Base-by-base conservation (phyloP, 2,329 filamentous ascomycete species). In the Gliomastix tumulicola region DNA sequence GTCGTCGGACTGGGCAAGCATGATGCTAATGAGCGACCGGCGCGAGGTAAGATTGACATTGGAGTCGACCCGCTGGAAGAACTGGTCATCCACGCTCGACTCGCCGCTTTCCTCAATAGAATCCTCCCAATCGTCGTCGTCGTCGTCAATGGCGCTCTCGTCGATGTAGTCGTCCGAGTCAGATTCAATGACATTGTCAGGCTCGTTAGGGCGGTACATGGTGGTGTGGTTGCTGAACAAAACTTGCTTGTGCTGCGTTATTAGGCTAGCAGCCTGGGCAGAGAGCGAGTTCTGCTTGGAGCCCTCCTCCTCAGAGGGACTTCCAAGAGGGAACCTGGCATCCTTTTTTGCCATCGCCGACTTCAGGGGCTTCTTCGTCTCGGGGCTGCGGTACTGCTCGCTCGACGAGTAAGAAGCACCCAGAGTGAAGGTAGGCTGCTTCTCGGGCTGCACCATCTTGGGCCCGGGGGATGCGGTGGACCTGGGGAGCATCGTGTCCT, bases 41-140 rank as follows among this genome's bases (percentile, higher is more conserved):
- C 86, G 80, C 2, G 89, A 94, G 3, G 84, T 82, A 19, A 97
- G 70, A 52, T 95, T 87, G 7, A 81, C 78, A 57, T 81, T 81
- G 30, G 89, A 96, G 57, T 95, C 87, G 34, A 97, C 88, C 8
- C 90, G 84, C 59, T 89, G 81, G 72, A 98, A 98, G 49, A 88
- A 71, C 51, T 78, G 81, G 42, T 92, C 84, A 43, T 92, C 85
- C 35, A 88, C 73, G 55, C 86, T 94, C 2, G 86, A 86, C 47
- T 85, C 84, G 39, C 82, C 84, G 54, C 84, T 92, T 48, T 94
- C 86, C 42, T 85, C 84, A 17, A 84, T 76, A 0, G 82, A 87
- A 50, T 76, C 68, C 51, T 82, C 71, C 67, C 76, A 75, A 37
- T 77, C 76, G 34, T 62, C 76, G 40, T 57, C 69, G 42, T 76